Base-by-base conservation (phyloP, 225 moss, liverwort and hornwort genomes). In the Physcomitrellopsis africana region DNA sequence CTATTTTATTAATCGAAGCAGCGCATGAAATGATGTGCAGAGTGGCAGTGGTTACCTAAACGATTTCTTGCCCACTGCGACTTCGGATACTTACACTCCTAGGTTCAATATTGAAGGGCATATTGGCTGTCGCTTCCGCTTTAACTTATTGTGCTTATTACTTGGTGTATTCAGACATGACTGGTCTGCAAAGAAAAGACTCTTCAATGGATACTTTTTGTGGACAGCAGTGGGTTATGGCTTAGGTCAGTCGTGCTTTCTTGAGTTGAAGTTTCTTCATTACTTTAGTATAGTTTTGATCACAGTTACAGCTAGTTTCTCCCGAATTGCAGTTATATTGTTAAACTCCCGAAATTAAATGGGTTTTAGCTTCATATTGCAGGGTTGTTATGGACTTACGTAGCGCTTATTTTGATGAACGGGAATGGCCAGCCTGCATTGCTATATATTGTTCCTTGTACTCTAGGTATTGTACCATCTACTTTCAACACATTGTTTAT, bases 401-500 rank as follows among this genome's bases (percentile, higher is more conserved):
- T 91, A 48, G 93, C 93, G 2, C 81, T 91, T 48, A 83, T 87
- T 81, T 27, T 93, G 74, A 93, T 93, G 93, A 48, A 91, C 64
- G 93, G 93, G 24, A 89, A 87, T 80, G 93, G 93, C 67, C 93
- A 93, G 75, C 93, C 93, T 73, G 91, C 93, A 46, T 84, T 93
- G 53, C 81, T 93, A 54, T 93, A 93, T 44, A 89, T 91, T 53
- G 93, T 93, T 64, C 93, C 91, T 69, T 91, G 81, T 69, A 93
- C 93, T 45, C 84, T 93, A 26, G 93, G 91, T 93, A 79, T 86
- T 75, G 11, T 64, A n/a, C 42, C 64, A 42, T 43, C 51, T 64
- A 4, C 52, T 15, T 63, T 63, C 12, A 44, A 3, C 16, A 73
- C 15, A 37, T 17, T 23, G 11, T 11, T 15, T 10, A 24, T 54